Conservation (phyloP, 2,329 filamentous ascomycete genomes). For the Atkinsonella hypoxylon region DNA sequence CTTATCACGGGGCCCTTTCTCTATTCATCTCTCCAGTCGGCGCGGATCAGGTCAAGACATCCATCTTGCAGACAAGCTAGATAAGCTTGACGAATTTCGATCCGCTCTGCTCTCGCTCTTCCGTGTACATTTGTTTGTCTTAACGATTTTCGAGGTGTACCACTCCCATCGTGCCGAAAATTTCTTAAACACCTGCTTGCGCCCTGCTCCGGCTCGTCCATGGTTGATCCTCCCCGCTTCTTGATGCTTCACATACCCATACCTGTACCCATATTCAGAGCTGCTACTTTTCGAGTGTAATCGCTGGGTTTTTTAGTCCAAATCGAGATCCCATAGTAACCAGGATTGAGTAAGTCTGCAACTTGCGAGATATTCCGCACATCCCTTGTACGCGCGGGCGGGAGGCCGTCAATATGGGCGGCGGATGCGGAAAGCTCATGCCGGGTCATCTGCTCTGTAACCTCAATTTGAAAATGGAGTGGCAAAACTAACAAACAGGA, state of each 20-base stretch:
- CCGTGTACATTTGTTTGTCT: neutral
- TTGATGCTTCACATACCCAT: neutral
- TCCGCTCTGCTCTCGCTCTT: neutral
- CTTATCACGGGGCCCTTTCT: neutral
- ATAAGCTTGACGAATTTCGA: neutral
- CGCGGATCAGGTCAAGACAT: neutral
- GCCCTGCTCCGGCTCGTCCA: neutral
- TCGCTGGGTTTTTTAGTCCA: neutral
- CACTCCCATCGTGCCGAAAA: neutral
- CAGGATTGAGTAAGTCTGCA: neutral
- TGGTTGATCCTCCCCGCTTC: neutral
- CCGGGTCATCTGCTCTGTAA: too few relatives aligned
- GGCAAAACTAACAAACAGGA: neutral
- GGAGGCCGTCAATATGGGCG: neutral
- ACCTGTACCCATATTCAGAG: neutral
- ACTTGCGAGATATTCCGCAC: neutral
- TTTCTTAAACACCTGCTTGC: constrained; percentile 5
- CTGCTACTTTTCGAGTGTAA: neutral
- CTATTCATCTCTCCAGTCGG: neutral
- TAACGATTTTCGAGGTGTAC: neutral
- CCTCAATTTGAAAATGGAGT: neutral
- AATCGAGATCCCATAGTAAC: neutral
- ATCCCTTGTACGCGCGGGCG: neutral
- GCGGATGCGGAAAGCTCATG: neutral
- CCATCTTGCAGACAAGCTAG: neutral